Base-by-base conservation (phyloP, 805 yeast genomes). In the Teunomyces cretensis region DNA sequence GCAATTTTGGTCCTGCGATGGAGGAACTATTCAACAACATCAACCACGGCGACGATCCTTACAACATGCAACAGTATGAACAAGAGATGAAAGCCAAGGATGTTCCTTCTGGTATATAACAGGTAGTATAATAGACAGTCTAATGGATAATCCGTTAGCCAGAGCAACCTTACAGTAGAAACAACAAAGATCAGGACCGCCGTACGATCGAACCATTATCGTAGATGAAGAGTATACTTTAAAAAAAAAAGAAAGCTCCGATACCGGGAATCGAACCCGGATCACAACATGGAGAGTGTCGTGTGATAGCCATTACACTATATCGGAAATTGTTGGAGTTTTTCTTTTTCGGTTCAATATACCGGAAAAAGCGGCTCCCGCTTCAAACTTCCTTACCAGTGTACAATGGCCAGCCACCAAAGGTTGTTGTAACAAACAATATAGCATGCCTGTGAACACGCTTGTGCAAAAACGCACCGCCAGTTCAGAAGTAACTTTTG, bases 281-380 rank as follows among this genome's bases (percentile, higher is more conserved):
- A 55, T 57, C 50, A 39, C 48, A 45, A 53, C 58, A 53, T 49
- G 55, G 61, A 57, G 61, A 57, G 56, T 52, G 58, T 53, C 52
- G 45, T 33, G 61, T 57, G 61, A 53, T 57, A 55, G 61, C 61
- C 61, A 54, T 57, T 57, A 57, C 61, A 57, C 62, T 58, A 58
- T 53, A 54, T 56, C 62, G 61, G 62, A 58, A 6, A 5, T 22
- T 22, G 15, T 13, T 4, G 4, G 1, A 2, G 0, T 2, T 7
- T 5, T 6, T 3, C 12, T 22, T 35, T 14, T 19, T 19, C 9
- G n/a, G 6, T 7, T 6, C 2, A 19, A 12, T 14, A 24, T 13
- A 17, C n/a, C 12, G 12, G 11, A 19, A 35, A 24, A 32, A 15
- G 16, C 7, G 4, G 7, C 15, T 13, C 15, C 13, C 6, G 8